phyloP scores from a whole-genome alignment of 148 eudicot species.

The Amaranthus cruentus region DNA sequence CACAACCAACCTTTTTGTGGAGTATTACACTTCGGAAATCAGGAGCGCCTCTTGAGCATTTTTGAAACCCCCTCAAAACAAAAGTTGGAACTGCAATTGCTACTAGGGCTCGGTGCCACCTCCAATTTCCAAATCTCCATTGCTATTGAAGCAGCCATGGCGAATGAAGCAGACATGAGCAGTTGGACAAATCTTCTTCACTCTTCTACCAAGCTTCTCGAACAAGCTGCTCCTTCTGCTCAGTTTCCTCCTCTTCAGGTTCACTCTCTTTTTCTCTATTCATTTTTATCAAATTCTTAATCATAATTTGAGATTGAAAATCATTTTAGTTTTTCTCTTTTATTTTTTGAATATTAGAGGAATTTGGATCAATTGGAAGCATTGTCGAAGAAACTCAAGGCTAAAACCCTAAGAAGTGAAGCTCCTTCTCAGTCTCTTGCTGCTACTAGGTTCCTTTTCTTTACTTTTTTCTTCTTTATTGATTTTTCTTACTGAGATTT shows the following conservation, averaged over 20 bases:
- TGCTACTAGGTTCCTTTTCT: conserved; percentile 55
- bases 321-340: background rate
- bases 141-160: conserved; percentile 34
- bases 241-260: conserved; percentile 99
- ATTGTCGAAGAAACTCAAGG: conserved; percentile 80
- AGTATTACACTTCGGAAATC: no score
- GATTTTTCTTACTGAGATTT: background rate
- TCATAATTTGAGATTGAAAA: background rate
- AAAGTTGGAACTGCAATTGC: no score
- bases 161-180: conserved; percentile 81
- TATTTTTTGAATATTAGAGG: conserved; percentile 42
- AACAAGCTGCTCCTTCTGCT: conserved; percentile 93
- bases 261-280: background rate
- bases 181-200: conserved; percentile 85
- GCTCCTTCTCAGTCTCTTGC: conserved; percentile 93
- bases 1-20: no score
- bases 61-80: no score
- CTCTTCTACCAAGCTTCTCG: conserved; percentile 86
- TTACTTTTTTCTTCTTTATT: background rate
- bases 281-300: background rate
- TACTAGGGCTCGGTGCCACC: no score
- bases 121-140: no score
- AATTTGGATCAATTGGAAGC: conserved; percentile 94
- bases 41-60: no score
- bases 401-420: conserved; percentile 85